Conservation (phyloP, 768 basidiomycete species). For the Leucosporidium creatinivorum region DNA sequence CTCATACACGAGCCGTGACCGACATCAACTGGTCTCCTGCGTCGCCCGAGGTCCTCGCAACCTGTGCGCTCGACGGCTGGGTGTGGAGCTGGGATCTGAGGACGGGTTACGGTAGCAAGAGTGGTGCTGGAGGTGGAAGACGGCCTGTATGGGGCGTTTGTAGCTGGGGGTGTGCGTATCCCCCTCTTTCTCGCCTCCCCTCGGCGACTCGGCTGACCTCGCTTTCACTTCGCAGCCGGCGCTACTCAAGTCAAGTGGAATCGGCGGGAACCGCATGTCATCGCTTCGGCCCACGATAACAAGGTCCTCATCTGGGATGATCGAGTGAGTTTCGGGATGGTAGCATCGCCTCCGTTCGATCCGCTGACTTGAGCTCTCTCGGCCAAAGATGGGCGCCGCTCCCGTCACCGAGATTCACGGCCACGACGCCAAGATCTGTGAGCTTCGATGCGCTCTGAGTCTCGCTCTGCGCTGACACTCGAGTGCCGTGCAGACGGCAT, state of each 20-base stretch:
- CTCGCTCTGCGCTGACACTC: constrained; percentile 58
- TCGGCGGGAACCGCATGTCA: constrained; percentile 68
- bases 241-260: constrained; percentile 99
- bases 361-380: rapidly evolving
- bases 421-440: constrained; percentile 27
- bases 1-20: constrained; percentile 90
- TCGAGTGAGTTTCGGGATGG: constrained; percentile 51
- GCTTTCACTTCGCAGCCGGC: constrained; percentile 48
- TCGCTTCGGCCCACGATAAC: constrained; percentile 83
- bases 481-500: constrained; percentile 56
- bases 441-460: neutral
- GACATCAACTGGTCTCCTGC: constrained; percentile 96
- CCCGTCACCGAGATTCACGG: constrained; percentile 23
- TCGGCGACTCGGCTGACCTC: neutral
- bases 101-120: constrained; percentile 54
- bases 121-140: constrained; percentile 55
- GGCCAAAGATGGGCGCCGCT: constrained; percentile 19
- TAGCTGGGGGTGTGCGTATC: constrained; percentile 34
- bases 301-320: constrained; percentile 91
- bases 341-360: neutral
- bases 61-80: constrained; percentile 89
- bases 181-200: neutral
- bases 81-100: constrained; percentile 90
- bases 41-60: constrained; percentile 72
- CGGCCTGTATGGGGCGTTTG: constrained; percentile 40